Percentiles rank a stretch among this genome's conserved stretches.
phyloP scores from a whole-genome alignment of 2,329 filamentous ascomycete species.

The Colletotrichum navitas region DNA sequence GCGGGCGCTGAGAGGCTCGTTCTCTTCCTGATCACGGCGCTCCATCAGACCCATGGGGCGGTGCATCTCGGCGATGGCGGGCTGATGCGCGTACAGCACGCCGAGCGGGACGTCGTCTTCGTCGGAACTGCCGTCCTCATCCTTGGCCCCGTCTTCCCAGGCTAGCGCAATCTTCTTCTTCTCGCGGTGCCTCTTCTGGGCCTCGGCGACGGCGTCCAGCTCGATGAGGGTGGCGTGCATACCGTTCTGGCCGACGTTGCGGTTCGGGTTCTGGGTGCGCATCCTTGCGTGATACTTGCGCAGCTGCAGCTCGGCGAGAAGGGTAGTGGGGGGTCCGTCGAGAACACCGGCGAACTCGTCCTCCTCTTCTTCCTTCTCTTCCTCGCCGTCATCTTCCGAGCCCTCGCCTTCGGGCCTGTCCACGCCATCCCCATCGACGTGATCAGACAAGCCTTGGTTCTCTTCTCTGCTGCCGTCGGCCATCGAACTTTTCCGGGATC shows the following conservation, averaged over 20 bases:
- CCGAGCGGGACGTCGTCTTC: slow-evolving; percentile 93
- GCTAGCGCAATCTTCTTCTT: slow-evolving; percentile 85
- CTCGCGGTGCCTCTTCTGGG: slow-evolving; percentile 81
- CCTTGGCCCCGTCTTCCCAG: slow-evolving; percentile 80
- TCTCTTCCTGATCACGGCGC: slow-evolving; percentile 87
- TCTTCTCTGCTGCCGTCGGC: slow-evolving; percentile 43
- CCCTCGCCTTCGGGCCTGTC: slow-evolving; percentile 49
- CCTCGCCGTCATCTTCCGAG: slow-evolving; percentile 52
- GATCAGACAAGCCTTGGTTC: slow-evolving; percentile 45
- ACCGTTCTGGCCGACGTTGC: slow-evolving; percentile 71
- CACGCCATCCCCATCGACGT: slow-evolving; percentile 47
- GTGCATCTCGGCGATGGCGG: slow-evolving; percentile 69
- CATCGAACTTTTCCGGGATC: slow-evolving; percentile 32
- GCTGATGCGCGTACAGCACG: slow-evolving; percentile 77
- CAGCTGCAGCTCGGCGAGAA: slow-evolving; percentile 91
- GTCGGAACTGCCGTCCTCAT: slow-evolving; percentile 61
- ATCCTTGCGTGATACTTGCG: slow-evolving; percentile 90
- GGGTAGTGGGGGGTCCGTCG: slow-evolving; percentile 84
- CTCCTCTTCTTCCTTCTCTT: slow-evolving; percentile 56
- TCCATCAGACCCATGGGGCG: slow-evolving; percentile 82
- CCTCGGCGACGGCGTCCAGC: slow-evolving; percentile 89
- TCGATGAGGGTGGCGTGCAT: slow-evolving; percentile 92
- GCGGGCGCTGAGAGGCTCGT: slow-evolving; percentile 85
- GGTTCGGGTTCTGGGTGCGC: slow-evolving; percentile 77
- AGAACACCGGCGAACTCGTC: slow-evolving; percentile 48